Base-by-base conservation (phyloP, 2,329 filamentous ascomycete species). In the Colletotrichum graminicola region DNA sequence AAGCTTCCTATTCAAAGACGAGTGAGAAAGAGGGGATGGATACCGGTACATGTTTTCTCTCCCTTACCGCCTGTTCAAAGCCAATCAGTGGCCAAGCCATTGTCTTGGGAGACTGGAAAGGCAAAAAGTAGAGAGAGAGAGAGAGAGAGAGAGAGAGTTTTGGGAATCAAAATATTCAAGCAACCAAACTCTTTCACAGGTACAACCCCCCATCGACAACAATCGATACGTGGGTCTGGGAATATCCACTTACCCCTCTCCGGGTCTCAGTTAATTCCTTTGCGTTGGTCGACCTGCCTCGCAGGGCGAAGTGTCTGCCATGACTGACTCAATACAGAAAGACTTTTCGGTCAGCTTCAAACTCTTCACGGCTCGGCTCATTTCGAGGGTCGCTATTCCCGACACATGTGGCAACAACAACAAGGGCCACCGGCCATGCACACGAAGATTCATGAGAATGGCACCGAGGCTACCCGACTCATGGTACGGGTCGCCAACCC, bases 21-120 rank as follows among this genome's bases (percentile, higher is more conserved):
- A 47, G 29, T 29, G 36, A 68, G 64, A 36, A 43, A 55, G 52
- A 52, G 43, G 11, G 43, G 36, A 32, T 36, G 57, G n/a, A n/a
- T n/a, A n/a, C n/a, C n/a, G n/a, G n/a, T 29, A 29, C 49, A 18
- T 47, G 34, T 60, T 63, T 55, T 21, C 41, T 51, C 65, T 49
- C 65, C 57, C 29, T 71, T 54, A 55, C 39, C 65, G 59, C 65
- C 59, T 54, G n/a, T 60, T 52, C 36, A 7, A 60, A 39, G 52
- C 68, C 65, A 71, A 71, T 68, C 65, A 63, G 59, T 54, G 34
- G 60, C 45, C 45, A 52, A 47, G 39, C 68, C 52, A 47, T 45
- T 47, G 43, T 39, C 29, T 51, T 59, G 65, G 52, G 59, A 71
- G 55, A 36, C 26, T 66, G 62, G 26, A 11, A 41, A 16, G 34